Evolutionary conservation across 139 green algal species (phyloP), one percentile per base, ranked within the genome.

Genomic region (Chlamydomonas schloesseri): DNA sequence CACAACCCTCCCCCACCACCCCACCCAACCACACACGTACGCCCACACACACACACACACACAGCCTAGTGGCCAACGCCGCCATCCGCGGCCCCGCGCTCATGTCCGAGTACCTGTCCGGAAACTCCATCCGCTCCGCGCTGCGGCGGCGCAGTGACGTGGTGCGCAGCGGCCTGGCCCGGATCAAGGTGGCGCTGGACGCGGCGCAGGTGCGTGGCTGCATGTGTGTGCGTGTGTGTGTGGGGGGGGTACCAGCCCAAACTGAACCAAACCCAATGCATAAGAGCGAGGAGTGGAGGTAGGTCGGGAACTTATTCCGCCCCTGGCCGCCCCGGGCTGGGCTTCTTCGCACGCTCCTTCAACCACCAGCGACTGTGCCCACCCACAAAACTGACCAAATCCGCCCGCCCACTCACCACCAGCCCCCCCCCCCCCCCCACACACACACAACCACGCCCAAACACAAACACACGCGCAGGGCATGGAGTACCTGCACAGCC

Each of bases 71-170:
- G 2, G 82, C 82, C 17, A n/a, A 2, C 36, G 29, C 55, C 36
- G 60, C 71, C 88, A 73, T 95, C 70, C 86, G 83, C 5, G 90
- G 92, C 29, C 93, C 93, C 2, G 93, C 93, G 20, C 88, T 96
- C n/a, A 90, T 96, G 37, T 89, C 89, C 34, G 93, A 96, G 88
- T 96, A 90, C 90, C 93, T 96, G 88, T 62, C 77, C 0, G 90
- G 92, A 33, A 91, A 91, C 58, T 90, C 83, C 62, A 86, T 96
- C 20, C 93, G 92, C 74, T 78, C 69, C 0, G 93, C 90, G 6
- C 89, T 96, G 33, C 37, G 60, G 24, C 86, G 93, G 9, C 79
- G 81, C 53, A 84, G 85, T 0, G 87, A 87, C 24, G 83, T 87
- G 62, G 77, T 84, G 24, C 47, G 20, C 62, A 82, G 65, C 20